Percentiles rank a stretch among this genome's conserved stretches.
phyloP scores from a whole-genome alignment of 805 yeast genomes.

The Komagataella mondaviorum region DNA sequence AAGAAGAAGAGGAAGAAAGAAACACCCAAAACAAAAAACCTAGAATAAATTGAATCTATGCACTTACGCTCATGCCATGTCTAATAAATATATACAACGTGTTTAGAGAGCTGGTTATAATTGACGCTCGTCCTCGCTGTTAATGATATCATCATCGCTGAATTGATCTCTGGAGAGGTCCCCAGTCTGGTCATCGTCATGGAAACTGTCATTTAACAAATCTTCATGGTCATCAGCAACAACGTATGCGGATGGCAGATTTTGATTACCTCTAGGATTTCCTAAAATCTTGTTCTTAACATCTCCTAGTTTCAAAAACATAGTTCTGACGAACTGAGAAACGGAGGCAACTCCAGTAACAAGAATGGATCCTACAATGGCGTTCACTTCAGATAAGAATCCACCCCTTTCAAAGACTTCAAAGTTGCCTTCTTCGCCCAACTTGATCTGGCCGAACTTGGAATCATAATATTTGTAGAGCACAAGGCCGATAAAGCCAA shows the following conservation, averaged over 20 bases:
- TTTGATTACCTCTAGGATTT: constrained; percentile 3
- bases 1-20: constrained; percentile 9
- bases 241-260: constrained; percentile 8
- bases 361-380: constrained; percentile 12
- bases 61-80: neutral
- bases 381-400: constrained; percentile 9
- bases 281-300: constrained; percentile 3
- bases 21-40: neutral
- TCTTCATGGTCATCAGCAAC: constrained; percentile 11
- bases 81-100: neutral
- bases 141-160: constrained; percentile 8
- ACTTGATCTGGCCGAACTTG: constrained; percentile 66
- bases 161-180: constrained; percentile 6
- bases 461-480: constrained; percentile 11
- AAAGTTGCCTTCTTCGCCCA: constrained; percentile 47
- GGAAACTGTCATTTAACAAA: constrained; percentile 9
- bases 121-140: constrained; percentile 9
- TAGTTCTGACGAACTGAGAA: constrained; percentile 6
- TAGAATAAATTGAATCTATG: neutral
- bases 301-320: constrained; percentile 1
- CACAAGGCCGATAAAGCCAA: constrained; percentile 30
- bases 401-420: constrained; percentile 21
- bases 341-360: constrained; percentile 19
- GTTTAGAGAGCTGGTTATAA: neutral
- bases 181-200: constrained; percentile 4